Evolutionary conservation across 768 basidiomycete genomes (phyloP), one percentile per base, ranked within the genome.

Genomic region (Coprinopsis strossmayeri): DNA sequence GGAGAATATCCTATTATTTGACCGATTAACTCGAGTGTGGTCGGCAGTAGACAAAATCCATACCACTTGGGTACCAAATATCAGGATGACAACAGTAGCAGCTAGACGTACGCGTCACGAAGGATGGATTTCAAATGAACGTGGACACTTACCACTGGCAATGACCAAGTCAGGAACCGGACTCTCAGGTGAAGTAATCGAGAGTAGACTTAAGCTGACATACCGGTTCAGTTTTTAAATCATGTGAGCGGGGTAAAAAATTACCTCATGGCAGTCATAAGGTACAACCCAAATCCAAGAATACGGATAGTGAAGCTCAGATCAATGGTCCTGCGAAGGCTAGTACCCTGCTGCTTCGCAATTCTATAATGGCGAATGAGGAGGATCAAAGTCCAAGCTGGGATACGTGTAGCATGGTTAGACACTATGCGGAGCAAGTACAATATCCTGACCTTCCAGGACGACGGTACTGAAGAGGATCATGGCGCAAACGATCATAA

Each of bases 161-260:
- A 77, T 70, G 13, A 70, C 67, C 34, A 78, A 54, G 53, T 78
- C 75, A 7, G 74, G 73, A 2, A 69, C 63, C 12, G 74, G 73
- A 50, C 67, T 74, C 21, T 67, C 59, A 0, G 73, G 73, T 9
- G 71, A 63, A 18, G 55, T 60, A n/a, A 74, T 60, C 1, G 75
- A 74, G 12, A 78, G 47, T 10, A 78, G 57, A 49, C 73, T 74
- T 45, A 77, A 54, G 48, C 74, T 76, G 5, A 7, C 10, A 7
- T 7, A 32, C 30, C 30, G 30, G n/a, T n/a, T 32, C 9, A 32
- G 30, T 32, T 7, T 32, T 32, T 7, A 32, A 32, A 32, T 32
- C 7, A 32, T 7, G 15, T 7, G 15, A 32, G 9, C 15, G 9
- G 15, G 15, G 15, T 15, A 32, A 47, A n/a, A 18, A 43, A 26